A percentile compares a stretch with the other conserved stretches of the same genome.
Evolutionary conservation across 2,329 filamentous ascomycete species (phyloP).

Genomic region (Gyromitra esculenta): DNA sequence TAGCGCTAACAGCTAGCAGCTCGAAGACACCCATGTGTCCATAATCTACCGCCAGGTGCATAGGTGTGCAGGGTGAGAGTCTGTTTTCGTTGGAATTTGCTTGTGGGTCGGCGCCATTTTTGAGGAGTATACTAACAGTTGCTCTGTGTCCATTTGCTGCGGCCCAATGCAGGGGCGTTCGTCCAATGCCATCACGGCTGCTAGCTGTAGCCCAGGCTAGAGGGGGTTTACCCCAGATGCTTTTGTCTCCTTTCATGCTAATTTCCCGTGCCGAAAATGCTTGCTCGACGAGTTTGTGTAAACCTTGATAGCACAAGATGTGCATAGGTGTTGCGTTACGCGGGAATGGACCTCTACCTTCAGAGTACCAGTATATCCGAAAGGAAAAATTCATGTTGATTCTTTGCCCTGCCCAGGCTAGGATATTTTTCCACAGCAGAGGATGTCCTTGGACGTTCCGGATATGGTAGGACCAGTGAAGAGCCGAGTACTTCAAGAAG

Average conservation of each 20-base stretch:
- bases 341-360: constrained; percentile 16
- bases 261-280: not conserved
- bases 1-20: not conserved
- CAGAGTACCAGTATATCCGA: constrained; percentile 25
- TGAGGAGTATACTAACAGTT: constrained; percentile 19
- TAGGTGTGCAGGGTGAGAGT: not conserved
- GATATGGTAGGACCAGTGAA: constrained; percentile 22
- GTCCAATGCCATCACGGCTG: constrained; percentile 3
- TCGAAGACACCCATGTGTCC: constrained; percentile 19
- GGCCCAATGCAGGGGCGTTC: constrained; percentile 48
- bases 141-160: constrained; percentile 34
- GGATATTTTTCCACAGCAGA: constrained; percentile 2
- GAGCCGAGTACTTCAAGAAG: constrained; percentile 30
- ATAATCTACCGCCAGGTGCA: constrained; percentile 25
- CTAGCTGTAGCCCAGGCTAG: not conserved
- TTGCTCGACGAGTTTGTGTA: constrained; percentile 13
- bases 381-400: constrained; percentile 20
- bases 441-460: not conserved
- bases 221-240: not conserved
- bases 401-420: not conserved
- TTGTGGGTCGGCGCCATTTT: not conserved
- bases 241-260: not conserved
- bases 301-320: constrained; percentile 23
- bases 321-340: constrained; percentile 23
- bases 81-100: not conserved